A percentile compares a stretch with the other conserved stretches of the same genome.
Evolutionary conservation across 169 alveolate species (phyloP).

Genomic region (Perkinsus olseni): DNA sequence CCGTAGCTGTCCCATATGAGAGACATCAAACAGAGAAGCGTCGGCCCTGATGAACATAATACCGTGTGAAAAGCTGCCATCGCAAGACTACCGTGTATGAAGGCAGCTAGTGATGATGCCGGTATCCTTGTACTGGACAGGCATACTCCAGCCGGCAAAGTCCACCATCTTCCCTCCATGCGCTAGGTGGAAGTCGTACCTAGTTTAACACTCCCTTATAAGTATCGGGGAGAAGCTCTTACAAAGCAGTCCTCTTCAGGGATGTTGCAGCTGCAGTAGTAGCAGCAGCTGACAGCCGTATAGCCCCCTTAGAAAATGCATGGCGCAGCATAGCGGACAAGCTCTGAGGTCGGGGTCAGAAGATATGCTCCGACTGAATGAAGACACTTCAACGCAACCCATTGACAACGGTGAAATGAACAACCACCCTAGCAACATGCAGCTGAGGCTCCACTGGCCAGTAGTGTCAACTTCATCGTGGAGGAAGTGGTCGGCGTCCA

Average conservation of each 20-base stretch:
- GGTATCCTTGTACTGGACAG: slow-evolving; percentile 10
- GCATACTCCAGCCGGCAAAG: slow-evolving; percentile 7
- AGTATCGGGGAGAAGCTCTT: neutral
- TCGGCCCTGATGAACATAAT: neutral
- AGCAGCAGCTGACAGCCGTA: neutral
- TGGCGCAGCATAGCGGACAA: no score
- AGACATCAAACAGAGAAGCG: slow-evolving; percentile 28
- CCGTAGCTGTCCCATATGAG: slow-evolving; percentile 20
- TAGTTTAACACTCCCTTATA: neutral
- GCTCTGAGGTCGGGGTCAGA: no score
- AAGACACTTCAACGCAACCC: no score
- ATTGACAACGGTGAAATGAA: no score
- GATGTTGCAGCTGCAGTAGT: neutral
- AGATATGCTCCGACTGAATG: no score
- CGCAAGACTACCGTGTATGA: slow-evolving; percentile 13
- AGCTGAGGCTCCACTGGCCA: no score
- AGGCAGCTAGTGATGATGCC: slow-evolving; percentile 20
- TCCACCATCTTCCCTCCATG: neutral
- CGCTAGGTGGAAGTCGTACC: neutral
- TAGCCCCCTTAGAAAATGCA: neutral
- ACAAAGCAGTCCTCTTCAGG: neutral
- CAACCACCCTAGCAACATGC: no score
- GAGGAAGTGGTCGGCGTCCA: neutral
- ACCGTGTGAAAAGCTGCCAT: neutral
- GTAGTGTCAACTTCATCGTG: no score